A percentile compares a stretch with the other conserved stretches of the same genome.
Evolutionary conservation across 2,329 filamentous ascomycete species (phyloP).

Genomic region (Claviceps purpurea): DNA sequence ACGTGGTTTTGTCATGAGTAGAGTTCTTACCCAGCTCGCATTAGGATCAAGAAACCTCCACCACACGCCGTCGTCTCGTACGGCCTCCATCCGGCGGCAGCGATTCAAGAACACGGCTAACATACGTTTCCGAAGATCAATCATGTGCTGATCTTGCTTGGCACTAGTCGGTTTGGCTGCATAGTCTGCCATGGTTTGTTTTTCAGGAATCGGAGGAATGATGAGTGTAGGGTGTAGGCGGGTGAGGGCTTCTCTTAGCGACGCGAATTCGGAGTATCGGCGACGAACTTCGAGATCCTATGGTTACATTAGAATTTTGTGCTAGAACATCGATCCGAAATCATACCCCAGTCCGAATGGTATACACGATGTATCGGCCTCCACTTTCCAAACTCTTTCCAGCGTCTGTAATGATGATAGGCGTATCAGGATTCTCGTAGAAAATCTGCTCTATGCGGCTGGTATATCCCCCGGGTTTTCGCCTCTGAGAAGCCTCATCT

Average conservation of each 20-base stretch:
- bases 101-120: conserved; percentile 88
- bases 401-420: conserved; percentile 85
- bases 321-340: background rate
- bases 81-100: conserved; percentile 82
- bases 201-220: conserved; percentile 94
- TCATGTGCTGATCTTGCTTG: conserved; percentile 94
- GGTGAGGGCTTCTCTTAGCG: conserved; percentile 75
- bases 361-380: conserved; percentile 92
- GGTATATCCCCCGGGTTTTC: conserved; percentile 78
- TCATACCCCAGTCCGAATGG: conserved; percentile 81
- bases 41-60: conserved; percentile 97
- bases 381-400: conserved; percentile 91
- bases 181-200: conserved; percentile 97
- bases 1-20: background rate
- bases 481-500: conserved; percentile 36
- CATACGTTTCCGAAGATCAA: conserved; percentile 95
- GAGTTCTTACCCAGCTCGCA: conserved; percentile 72
- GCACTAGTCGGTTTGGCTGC: conserved; percentile 95
- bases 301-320: conserved; percentile 2
- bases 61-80: conserved; percentile 87
- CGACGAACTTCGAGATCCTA: conserved; percentile 91
- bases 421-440: conserved; percentile 82
- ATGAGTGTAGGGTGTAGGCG: conserved; percentile 89
- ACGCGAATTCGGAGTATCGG: conserved; percentile 93
- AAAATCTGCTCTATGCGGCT: conserved; percentile 96